Percentiles rank a stretch among this genome's conserved stretches.
phyloP scores from a whole-genome alignment of 345 rosid species.

The Heritiera fomes region DNA sequence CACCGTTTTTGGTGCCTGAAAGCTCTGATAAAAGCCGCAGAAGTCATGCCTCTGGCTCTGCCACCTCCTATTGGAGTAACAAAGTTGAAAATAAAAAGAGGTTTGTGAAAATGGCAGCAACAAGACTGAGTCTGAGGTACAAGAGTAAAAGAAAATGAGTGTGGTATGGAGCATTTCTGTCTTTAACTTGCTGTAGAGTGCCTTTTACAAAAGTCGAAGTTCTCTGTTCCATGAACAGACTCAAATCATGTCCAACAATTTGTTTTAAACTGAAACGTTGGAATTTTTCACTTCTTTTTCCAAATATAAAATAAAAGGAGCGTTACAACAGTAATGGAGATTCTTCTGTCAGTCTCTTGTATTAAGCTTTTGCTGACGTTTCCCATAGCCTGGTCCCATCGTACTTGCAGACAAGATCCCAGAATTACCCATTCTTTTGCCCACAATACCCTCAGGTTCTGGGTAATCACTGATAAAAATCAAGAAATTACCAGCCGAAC shows the following conservation, averaged over 20 bases:
- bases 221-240: slow-evolving; percentile 53
- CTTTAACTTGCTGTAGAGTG: slow-evolving; percentile 41
- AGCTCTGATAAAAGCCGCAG: slow-evolving; percentile 45
- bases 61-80: slow-evolving; percentile 35
- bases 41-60: slow-evolving; percentile 46
- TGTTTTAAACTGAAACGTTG: slow-evolving; percentile 40
- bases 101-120: slow-evolving; percentile 23
- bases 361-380: slow-evolving; percentile 47
- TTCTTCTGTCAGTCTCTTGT: slow-evolving; percentile 56
- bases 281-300: slow-evolving; percentile 27
- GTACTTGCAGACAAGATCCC: slow-evolving; percentile 44
- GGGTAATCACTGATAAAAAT: slow-evolving; percentile 14
- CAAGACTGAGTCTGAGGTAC: slow-evolving; percentile 13
- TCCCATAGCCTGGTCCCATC: slow-evolving; percentile 39
- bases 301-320: slow-evolving; percentile 36
- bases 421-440: slow-evolving; percentile 26
- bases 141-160: slow-evolving; percentile 18
- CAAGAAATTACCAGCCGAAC: background rate
- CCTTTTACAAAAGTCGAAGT: slow-evolving; percentile 52
- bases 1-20: slow-evolving; percentile 44
- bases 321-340: slow-evolving; percentile 58
- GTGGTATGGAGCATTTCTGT: slow-evolving; percentile 65
- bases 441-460: slow-evolving; percentile 23
- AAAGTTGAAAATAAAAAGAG: slow-evolving; percentile 6
- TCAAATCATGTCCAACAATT: slow-evolving; percentile 43